Percentiles rank a stretch among this genome's conserved stretches.
Evolutionary conservation across 345 rosid genomes (phyloP).

Genomic region (Gossypium raimondii): DNA sequence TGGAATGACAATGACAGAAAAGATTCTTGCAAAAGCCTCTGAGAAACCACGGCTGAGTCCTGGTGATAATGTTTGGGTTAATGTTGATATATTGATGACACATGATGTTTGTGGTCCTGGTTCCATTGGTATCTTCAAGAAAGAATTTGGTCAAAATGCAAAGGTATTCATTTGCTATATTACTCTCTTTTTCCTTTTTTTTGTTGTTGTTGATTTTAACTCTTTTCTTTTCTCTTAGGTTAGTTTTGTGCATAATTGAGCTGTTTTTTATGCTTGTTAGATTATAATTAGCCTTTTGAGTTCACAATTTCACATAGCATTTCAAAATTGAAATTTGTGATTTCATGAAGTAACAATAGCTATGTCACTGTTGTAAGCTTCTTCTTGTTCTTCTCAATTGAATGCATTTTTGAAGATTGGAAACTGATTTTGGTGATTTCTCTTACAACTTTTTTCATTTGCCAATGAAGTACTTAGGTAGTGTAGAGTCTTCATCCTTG

Average conservation of each 20-base stretch:
- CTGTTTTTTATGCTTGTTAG: background rate
- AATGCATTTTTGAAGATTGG: background rate
- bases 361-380: background rate
- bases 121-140: constrained; percentile 85
- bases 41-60: constrained; percentile 69
- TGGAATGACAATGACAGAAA: constrained; percentile 96
- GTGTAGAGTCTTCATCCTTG: no score
- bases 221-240: background rate
- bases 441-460: background rate
- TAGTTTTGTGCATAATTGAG: constrained; percentile 3
- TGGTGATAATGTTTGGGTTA: constrained; percentile 95
- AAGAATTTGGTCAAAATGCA: constrained; percentile 81
- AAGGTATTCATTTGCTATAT: constrained; percentile 43
- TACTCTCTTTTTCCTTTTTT: background rate
- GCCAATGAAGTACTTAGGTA: no score
- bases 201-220: background rate
- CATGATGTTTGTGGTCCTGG: constrained; percentile 98
- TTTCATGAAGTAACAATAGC: background rate
- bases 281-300: background rate
- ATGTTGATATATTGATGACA: constrained; percentile 88
- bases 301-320: background rate
- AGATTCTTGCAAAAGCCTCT: constrained; percentile 78
- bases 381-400: background rate
- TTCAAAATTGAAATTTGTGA: background rate
- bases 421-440: constrained; percentile 4